A percentile compares a stretch with the other conserved stretches of the same genome.
phyloP scores from a whole-genome alignment of 1,284 basidiomycete species.

The Heterobasidion annosum region DNA sequence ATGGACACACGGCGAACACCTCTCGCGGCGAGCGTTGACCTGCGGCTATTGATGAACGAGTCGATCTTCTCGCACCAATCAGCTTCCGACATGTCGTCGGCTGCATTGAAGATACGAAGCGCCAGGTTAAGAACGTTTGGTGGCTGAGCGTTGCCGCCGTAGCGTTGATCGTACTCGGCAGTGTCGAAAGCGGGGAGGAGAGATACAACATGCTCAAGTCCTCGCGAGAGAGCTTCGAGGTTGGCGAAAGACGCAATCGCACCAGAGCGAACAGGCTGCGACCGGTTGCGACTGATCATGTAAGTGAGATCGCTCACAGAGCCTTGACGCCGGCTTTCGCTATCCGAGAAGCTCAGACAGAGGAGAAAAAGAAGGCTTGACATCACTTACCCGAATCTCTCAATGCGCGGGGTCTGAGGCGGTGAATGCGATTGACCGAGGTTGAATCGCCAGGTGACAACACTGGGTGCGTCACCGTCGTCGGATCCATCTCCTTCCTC shows the following conservation, averaged over 20 bases:
- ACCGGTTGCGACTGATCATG: constrained; percentile 75
- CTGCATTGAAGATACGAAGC: constrained; percentile 73
- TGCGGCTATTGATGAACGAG: constrained; percentile 68
- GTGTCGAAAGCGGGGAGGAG: constrained; percentile 67
- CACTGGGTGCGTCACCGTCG: constrained; percentile 71
- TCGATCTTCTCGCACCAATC: constrained; percentile 74
- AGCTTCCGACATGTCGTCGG: constrained; percentile 71
- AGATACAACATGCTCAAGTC: constrained; percentile 64
- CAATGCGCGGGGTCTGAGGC: constrained; percentile 75
- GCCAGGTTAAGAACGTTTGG: constrained; percentile 95
- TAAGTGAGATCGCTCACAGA: constrained; percentile 93
- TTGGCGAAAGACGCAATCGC: constrained; percentile 86
- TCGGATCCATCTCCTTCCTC: constrained; percentile 79
- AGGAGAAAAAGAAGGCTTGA: constrained; percentile 10
- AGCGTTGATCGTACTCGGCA: constrained; percentile 64
- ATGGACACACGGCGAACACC: constrained; percentile 91
- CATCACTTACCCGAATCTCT: constrained; percentile 41
- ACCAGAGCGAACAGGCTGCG: constrained; percentile 83
- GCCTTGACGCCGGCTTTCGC: constrained; percentile 53
- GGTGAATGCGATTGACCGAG: constrained; percentile 79
- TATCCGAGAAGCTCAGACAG: constrained; percentile 10
- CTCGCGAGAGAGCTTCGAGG: constrained; percentile 60
- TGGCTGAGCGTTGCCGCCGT: constrained; percentile 64
- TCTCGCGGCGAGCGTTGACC: constrained; percentile 54
- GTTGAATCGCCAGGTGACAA: constrained; percentile 91